Percentiles rank a stretch among this genome's conserved stretches.
Evolutionary conservation across 2,329 filamentous ascomycete species (phyloP).

Genomic region (Colletotrichum graminicola): DNA sequence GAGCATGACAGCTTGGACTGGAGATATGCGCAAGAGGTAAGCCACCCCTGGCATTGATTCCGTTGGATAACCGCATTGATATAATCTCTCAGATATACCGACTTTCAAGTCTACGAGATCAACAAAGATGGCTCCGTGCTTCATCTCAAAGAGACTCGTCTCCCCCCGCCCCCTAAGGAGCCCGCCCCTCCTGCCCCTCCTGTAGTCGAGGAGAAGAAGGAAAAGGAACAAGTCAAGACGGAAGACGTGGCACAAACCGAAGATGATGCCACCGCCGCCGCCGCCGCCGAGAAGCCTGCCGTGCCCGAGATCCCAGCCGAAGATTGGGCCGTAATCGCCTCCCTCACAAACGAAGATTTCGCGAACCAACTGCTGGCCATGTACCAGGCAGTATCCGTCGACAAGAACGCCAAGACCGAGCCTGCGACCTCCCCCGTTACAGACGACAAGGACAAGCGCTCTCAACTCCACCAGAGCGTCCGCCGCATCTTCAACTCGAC

Average conservation of each 20-base stretch:
- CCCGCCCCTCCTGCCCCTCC: conserved; percentile 24
- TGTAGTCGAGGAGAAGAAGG: conserved; percentile 40
- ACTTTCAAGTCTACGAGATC: conserved; percentile 95
- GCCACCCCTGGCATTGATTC: not conserved
- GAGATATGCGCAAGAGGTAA: conserved; percentile 43
- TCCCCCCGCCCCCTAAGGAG: conserved; percentile 35
- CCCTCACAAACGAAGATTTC: conserved; percentile 55
- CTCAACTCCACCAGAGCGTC: conserved; percentile 69
- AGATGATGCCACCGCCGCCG: conserved; percentile 25
- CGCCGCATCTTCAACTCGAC: conserved; percentile 84
- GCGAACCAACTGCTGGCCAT: conserved; percentile 57
- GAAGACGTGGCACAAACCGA: conserved; percentile 37
- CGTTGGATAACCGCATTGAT: not conserved
- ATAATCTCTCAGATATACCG: conserved; percentile 74
- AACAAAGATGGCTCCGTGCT: conserved; percentile 79
- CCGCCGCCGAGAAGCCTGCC: conserved; percentile 47
- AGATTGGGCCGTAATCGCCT: conserved; percentile 53
- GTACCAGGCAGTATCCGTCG: conserved; percentile 52
- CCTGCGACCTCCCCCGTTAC: conserved; percentile 56
- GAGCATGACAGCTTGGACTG: conserved; percentile 41
- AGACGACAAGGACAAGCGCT: conserved; percentile 60
- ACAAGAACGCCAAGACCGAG: conserved; percentile 48
- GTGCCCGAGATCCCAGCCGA: conserved; percentile 46
- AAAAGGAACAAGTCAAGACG: conserved; percentile 41
- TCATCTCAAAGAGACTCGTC: conserved; percentile 65